Conservation (phyloP, 169 alveolate genomes). For the Cryptosporidium sp. region DNA sequence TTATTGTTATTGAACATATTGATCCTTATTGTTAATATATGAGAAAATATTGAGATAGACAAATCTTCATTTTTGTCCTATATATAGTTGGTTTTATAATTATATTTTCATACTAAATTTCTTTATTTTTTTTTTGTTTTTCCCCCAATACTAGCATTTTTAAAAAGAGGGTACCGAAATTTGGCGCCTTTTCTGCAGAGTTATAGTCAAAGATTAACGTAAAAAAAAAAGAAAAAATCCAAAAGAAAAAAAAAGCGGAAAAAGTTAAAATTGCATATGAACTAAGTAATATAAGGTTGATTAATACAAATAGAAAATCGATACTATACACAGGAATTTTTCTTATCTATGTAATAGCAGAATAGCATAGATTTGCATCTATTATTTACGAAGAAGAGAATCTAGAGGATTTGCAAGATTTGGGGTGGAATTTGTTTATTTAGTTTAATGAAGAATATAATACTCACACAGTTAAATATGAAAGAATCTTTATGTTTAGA, state of each 20-base stretch:
- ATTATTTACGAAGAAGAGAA: too few relatives aligned
- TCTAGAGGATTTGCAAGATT: not conserved
- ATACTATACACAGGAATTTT: too few relatives aligned
- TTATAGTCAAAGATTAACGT: not conserved
- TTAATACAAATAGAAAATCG: too few relatives aligned
- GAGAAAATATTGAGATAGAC: not conserved
- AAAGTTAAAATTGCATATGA: not conserved
- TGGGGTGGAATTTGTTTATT: too few relatives aligned
- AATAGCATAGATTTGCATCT: not conserved
- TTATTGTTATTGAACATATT: too few relatives aligned
- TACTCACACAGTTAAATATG: not conserved
- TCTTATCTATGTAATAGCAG: too few relatives aligned
- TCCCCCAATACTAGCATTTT: not conserved
- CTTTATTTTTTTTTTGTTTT: too few relatives aligned
- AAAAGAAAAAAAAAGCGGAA: not conserved
- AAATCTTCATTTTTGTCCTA: too few relatives aligned
- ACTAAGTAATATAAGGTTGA: too few relatives aligned
- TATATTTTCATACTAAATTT: not conserved
- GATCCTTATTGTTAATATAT: not conserved
- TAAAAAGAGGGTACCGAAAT: not conserved
- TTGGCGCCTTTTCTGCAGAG: not conserved
- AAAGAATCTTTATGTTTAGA: not conserved
- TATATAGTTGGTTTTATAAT: not conserved
- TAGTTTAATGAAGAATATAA: too few relatives aligned
- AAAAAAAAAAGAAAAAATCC: not conserved